A percentile compares a stretch with the other conserved stretches of the same genome.
phyloP scores from a whole-genome alignment of 2,329 filamentous ascomycete species.

The Botrytis squamosa region DNA sequence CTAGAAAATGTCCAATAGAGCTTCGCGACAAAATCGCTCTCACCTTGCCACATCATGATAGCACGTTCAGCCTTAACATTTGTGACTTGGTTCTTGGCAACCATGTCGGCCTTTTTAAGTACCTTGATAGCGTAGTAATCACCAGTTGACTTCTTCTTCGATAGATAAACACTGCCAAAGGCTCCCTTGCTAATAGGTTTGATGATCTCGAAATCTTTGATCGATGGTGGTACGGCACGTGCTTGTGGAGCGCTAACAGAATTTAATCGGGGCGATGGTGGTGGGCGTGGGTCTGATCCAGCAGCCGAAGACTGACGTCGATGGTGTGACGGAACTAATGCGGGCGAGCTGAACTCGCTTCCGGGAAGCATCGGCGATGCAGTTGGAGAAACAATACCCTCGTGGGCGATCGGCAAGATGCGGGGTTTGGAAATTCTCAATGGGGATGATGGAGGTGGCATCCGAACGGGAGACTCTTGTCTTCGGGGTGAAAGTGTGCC shows the following conservation, averaged over 20 bases:
- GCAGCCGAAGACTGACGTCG: slow-evolving; percentile 89
- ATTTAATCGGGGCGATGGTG: slow-evolving; percentile 77
- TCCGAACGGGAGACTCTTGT: slow-evolving; percentile 83
- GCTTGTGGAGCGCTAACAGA: slow-evolving; percentile 78
- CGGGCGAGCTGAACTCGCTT: slow-evolving; percentile 77
- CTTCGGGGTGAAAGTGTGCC: slow-evolving; percentile 76
- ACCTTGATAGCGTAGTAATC: slow-evolving; percentile 99
- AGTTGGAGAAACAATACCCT: slow-evolving; percentile 77
- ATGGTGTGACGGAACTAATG: slow-evolving; percentile 66
- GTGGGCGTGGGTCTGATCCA: slow-evolving; percentile 66
- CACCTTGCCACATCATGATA: slow-evolving; percentile 99
- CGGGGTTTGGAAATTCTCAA: slow-evolving; percentile 83
- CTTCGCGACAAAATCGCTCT: slow-evolving; percentile 98
- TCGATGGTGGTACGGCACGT: slow-evolving; percentile 86
- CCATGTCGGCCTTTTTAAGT: slow-evolving; percentile 99
- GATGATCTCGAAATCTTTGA: slow-evolving; percentile 99
- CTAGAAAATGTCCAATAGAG: slow-evolving; percentile 99
- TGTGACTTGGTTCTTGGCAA: slow-evolving; percentile 98
- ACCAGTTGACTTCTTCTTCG: slow-evolving; percentile 97
- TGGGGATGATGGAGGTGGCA: slow-evolving; percentile 75
- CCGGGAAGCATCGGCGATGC: slow-evolving; percentile 83
- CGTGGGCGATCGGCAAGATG: slow-evolving; percentile 55
- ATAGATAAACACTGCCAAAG: slow-evolving; percentile 95
- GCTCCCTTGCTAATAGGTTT: slow-evolving; percentile 99
- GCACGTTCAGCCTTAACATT: slow-evolving; percentile 98